Percentiles rank a stretch among this genome's conserved stretches.
These are phyloP conservation scores for Hypoxylon rickii DNA, from an alignment of 495 filamentous ascomycete species.

Conservation along the genomic window DNA sequence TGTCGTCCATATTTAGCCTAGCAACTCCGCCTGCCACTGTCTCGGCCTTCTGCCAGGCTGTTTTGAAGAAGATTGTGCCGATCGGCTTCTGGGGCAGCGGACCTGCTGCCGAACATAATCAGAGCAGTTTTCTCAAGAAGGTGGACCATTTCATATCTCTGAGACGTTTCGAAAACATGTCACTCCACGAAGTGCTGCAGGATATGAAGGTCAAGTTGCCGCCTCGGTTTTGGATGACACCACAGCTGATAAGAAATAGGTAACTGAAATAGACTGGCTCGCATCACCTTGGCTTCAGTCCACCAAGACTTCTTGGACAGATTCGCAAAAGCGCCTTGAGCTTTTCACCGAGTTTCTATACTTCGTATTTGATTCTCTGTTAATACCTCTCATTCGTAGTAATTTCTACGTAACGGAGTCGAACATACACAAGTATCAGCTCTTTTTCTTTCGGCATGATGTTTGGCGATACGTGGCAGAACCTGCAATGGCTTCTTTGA, in stretches of 20 bases:
- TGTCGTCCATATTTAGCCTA: slow-evolving; percentile 62
- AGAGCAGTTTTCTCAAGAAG: slow-evolving; percentile 60
- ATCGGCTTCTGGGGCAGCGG: slow-evolving; percentile 72
- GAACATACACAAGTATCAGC: slow-evolving; percentile 72
- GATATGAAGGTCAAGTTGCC: slow-evolving; percentile 66
- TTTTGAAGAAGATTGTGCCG: slow-evolving; percentile 75
- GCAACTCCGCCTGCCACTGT: slow-evolving; percentile 72
- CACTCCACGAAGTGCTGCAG: slow-evolving; percentile 76
- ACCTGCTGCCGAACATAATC: slow-evolving; percentile 59
- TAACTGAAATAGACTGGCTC: slow-evolving; percentile 75
- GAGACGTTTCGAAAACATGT: slow-evolving; percentile 79
- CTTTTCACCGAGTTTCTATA: slow-evolving; percentile 85
- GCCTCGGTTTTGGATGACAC: neutral
- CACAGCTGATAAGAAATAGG: slow-evolving; percentile 46
- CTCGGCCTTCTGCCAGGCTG: slow-evolving; percentile 86
- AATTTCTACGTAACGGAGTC: slow-evolving; percentile 97
- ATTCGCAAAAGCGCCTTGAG: slow-evolving; percentile 76
- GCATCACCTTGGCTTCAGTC: slow-evolving; percentile 49
- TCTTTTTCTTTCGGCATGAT: slow-evolving; percentile 96
- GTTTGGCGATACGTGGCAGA: slow-evolving; percentile 80
- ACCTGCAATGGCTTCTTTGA: slow-evolving; percentile 70
- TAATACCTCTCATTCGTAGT: slow-evolving; percentile 83
- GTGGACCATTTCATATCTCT: slow-evolving; percentile 78
- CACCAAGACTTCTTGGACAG: slow-evolving; percentile 68
- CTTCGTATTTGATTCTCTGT: slow-evolving; percentile 86